Base-by-base conservation (phyloP, 2,329 filamentous ascomycete genomes). In the Paecilomyces formosus region DNA sequence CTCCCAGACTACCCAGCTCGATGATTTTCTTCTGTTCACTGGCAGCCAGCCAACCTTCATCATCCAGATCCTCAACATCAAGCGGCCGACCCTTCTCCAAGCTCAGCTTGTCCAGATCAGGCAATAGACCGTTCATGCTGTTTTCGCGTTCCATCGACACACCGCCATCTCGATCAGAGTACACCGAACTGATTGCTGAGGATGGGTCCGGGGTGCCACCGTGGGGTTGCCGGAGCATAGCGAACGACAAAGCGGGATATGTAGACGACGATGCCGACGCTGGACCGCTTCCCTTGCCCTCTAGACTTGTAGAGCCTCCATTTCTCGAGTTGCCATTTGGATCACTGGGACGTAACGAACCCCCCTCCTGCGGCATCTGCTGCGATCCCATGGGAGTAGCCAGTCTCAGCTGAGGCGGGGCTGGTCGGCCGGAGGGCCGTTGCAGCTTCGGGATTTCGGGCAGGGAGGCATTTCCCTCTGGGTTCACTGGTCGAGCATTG, bases 61-160 rank as follows among this genome's bases (percentile, higher is more conserved):
- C 92, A 70, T 97, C 93, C 54, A 99, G 78, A 65, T 97, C 93
- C 67, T 97, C 93, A 3, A 96, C 93, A 73, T 99, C 94, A 45
- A 93, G 78, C 24, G 87, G 89, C 63, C 90, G 83, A 35, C 91
- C 91, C 74, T 88, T 92, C 65, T 96, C 92, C 53, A 94, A 73
- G 55, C 85, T 89, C 66, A 96, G 75, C 73, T 92, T 87, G 64
- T 95, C 91, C 59, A 97, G 86, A 66, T 87, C 85, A 2, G 85
- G 86, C 61, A 92, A 82, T 2, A 94, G 78, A 3, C 87, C 87
- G 67, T 90, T 89, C 74, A 89, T 82, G 69, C 90, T 95, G 64
- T 85, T 85, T 63, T 96, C 91, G 62, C 90, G 80, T 74, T 96
- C 90, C 88, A 95, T 94, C 8, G 85, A 80, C 15, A 82, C 81